phyloP scores from a whole-genome alignment of 176 grass and related monocot genomes.

The Calamus simplicifolius region DNA sequence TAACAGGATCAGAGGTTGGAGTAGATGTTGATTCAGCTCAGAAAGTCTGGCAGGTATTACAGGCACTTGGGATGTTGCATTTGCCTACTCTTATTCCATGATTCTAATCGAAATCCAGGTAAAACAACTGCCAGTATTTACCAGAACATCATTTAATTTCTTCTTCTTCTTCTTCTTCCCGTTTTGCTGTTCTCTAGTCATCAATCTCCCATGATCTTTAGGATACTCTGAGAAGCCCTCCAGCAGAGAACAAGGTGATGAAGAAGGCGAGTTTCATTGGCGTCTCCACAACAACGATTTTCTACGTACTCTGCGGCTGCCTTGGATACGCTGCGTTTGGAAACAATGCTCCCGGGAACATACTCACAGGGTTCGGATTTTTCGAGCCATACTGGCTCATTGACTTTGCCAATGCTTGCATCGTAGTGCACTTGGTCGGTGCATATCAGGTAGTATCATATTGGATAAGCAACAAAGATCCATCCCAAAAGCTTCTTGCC shows the following conservation, averaged over 20 bases:
- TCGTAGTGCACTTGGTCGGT: constrained; percentile 70
- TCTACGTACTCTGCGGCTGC: constrained; percentile 80
- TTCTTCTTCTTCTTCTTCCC: neutral
- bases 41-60: constrained; percentile 71
- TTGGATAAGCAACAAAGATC: neutral
- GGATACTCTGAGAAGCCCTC: constrained; percentile 74
- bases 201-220: neutral
- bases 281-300: constrained; percentile 64
- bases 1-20: constrained; percentile 67
- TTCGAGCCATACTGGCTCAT: constrained; percentile 86
- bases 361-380: constrained; percentile 83
- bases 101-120: constrained; percentile 95
- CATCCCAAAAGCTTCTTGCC: no score
- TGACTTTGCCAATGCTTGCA: constrained; percentile 69
- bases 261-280: constrained; percentile 68
- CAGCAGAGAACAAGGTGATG: constrained; percentile 81
- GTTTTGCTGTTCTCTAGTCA: neutral
- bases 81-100: constrained; percentile 89
- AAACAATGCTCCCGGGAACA: constrained; percentile 68
- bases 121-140: neutral
- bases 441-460: constrained; percentile 13
- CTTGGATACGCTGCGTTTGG: constrained; percentile 81
- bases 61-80: constrained; percentile 87
- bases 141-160: neutral
- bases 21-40: constrained; percentile 51